Base-by-base conservation (phyloP, 2,329 filamentous ascomycete species). In the Beauveria varroae region DNA sequence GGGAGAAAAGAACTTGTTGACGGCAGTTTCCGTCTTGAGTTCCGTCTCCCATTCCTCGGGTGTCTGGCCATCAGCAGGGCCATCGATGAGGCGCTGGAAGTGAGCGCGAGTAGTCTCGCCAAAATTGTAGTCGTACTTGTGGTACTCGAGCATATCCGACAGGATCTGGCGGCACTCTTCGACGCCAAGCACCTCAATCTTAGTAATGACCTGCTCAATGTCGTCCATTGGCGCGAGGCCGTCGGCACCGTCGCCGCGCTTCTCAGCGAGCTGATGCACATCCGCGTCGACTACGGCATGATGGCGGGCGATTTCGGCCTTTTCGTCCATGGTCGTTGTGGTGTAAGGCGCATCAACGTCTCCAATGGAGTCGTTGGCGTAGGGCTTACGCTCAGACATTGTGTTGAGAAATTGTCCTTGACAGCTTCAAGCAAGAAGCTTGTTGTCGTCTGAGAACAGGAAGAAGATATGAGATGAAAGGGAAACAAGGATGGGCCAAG, bases 91-190 rank as follows among this genome's bases (percentile, higher is more conserved):
- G 28, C 44, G 50, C 2, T 55, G 50, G 20, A 68, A 63, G 57
- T 67, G 67, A n/a, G 41, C 44, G 5, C 66, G 66, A 30, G 64
- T 64, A 4, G 34, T 20, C 7, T 62, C 37, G 30, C 65, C 60
- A 46, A 68, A 68, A 34, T 68, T 68, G 61, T 68, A 68, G 60
- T 68, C 67, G 57, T 66, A 68, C 51, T 68, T 64, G 47, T 68
- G 67, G 22, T 64, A 47, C 44, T 66, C 62, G 40, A 68, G 64
- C 14, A 68, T 50, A 3, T 64, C n/a, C 18, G 50, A 37, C 8
- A 67, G 57, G 22, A 68, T 68, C 18, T 60, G 57, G n/a, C 57
- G 63, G 34, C 64, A 64, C 57, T 68, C 65, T 10, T 64, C 62
- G 34, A 68, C 58, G 12, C 60, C 65, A 57, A 68, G 55, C 7